These are phyloP conservation scores for Euphorbia schlechtendalii DNA, from an alignment of 441 rosid genomes.

Conservation along the genomic window DNA sequence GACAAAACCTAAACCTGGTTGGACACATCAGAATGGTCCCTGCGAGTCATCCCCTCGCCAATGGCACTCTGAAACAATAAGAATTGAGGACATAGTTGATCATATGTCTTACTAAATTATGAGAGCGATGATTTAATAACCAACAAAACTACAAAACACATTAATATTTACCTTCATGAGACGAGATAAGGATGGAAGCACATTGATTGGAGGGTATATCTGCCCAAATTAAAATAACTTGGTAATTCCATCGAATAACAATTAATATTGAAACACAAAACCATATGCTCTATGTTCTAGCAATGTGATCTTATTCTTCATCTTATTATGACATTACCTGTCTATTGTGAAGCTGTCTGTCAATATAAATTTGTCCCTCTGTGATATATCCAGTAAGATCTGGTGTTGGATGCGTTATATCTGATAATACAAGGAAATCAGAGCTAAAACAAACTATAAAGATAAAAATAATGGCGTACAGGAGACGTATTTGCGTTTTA, in stretches of 20 bases:
- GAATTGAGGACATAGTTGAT: neutral
- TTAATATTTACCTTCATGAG: conserved; percentile 60
- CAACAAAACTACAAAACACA: neutral
- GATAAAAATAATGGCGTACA: neutral
- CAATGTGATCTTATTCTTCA: too few relatives aligned
- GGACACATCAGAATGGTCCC: conserved; percentile 96
- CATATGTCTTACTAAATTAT: neutral
- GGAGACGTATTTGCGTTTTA: neutral
- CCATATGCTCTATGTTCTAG: neutral
- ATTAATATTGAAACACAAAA: neutral
- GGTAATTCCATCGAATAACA: neutral
- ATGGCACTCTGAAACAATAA: conserved; percentile 85
- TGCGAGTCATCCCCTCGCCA: conserved; percentile 99
- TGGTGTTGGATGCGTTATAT: conserved; percentile 97
- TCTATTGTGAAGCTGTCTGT: conserved; percentile 86
- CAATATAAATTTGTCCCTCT: conserved; percentile 98
- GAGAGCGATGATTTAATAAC: neutral
- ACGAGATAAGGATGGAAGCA: conserved; percentile 98
- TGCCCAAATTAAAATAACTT: conserved; percentile 26
- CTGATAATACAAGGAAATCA: conserved; percentile 31
- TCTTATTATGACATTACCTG: conserved; percentile 41
- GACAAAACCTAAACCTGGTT: conserved; percentile 66
- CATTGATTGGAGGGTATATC: conserved; percentile 98
- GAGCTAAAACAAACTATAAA: conserved; percentile 6
- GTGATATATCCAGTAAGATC: conserved; percentile 99